Percentiles rank a stretch among this genome's conserved stretches.
These are phyloP conservation scores for Punica granatum DNA, from an alignment of 345 rosid genomes.

Conservation along the genomic window DNA sequence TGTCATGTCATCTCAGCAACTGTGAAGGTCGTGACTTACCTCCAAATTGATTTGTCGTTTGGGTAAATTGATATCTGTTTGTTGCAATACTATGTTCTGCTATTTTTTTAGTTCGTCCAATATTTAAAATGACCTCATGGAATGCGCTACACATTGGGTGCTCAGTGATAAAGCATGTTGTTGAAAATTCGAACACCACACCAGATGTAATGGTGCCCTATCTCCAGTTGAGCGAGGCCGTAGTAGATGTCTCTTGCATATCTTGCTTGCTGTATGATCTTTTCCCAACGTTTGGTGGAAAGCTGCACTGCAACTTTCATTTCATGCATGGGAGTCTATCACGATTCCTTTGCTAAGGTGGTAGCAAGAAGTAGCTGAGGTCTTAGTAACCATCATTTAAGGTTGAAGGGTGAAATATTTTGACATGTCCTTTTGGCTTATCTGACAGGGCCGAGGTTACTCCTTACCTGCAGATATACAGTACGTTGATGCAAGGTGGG, in stretches of 20 bases:
- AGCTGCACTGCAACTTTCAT: not conserved
- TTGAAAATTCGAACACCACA: not conserved
- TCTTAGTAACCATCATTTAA: not conserved
- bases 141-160: not conserved
- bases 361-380: not conserved
- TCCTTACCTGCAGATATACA: slow-evolving; percentile 95
- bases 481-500: slow-evolving; percentile 82
- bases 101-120: not conserved
- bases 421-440: slow-evolving; percentile 4
- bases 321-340: not conserved
- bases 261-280: not conserved
- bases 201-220: not conserved
- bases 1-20: slow-evolving; percentile 78
- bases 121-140: not conserved
- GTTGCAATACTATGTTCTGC: not conserved
- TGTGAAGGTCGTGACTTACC: slow-evolving; percentile 53
- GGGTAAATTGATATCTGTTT: not conserved
- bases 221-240: not conserved
- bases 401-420: not conserved
- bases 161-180: not conserved
- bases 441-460: slow-evolving; percentile 79
- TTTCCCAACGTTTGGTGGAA: not conserved
- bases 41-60: not conserved
- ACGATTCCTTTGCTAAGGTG: not conserved
- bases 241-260: not conserved